Percentiles rank a stretch among this genome's conserved stretches.
These are phyloP conservation scores for Diaporthe humulicola DNA, from an alignment of 2,329 filamentous ascomycete genomes.

Conservation along the genomic window DNA sequence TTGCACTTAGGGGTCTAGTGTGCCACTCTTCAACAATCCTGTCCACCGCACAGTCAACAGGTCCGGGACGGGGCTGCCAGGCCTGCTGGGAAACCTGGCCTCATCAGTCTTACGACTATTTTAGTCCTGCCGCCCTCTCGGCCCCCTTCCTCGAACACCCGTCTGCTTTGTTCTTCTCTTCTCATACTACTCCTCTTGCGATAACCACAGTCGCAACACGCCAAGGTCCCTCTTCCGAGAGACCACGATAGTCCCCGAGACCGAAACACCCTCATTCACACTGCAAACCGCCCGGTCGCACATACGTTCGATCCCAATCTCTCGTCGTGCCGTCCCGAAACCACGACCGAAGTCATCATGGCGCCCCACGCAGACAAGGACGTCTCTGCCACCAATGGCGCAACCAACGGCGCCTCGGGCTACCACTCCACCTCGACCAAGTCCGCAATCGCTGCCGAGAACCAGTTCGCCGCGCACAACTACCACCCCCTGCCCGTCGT, in stretches of 20 bases:
- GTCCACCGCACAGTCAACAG: slow-evolving; percentile 27
- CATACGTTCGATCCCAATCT: neutral
- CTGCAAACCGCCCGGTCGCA: neutral
- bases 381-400: slow-evolving; percentile 52
- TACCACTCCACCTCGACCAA: slow-evolving; percentile 85
- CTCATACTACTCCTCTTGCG: neutral
- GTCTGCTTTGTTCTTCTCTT: slow-evolving; percentile 6
- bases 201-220: neutral
- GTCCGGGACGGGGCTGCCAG: slow-evolving; percentile 44
- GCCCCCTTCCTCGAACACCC: neutral
- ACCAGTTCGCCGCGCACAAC: slow-evolving; percentile 94
- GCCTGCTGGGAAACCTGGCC: slow-evolving; percentile 21
- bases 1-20: slow-evolving; percentile 71
- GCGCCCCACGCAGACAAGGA: slow-evolving; percentile 68
- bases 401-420: slow-evolving; percentile 52
- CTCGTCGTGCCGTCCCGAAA: neutral
- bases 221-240: slow-evolving; percentile 9
- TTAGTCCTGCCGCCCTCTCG: slow-evolving; percentile 31
- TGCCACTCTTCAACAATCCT: slow-evolving; percentile 28
- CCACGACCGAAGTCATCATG: slow-evolving; percentile 56
- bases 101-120: slow-evolving; percentile 25
- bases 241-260: slow-evolving; percentile 2
- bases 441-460: slow-evolving; percentile 83
- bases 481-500: slow-evolving; percentile 98
- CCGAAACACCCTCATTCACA: neutral